Conservation (phyloP, 2,329 filamentous ascomycete species). For the Westerdykella aurantiaca region DNA sequence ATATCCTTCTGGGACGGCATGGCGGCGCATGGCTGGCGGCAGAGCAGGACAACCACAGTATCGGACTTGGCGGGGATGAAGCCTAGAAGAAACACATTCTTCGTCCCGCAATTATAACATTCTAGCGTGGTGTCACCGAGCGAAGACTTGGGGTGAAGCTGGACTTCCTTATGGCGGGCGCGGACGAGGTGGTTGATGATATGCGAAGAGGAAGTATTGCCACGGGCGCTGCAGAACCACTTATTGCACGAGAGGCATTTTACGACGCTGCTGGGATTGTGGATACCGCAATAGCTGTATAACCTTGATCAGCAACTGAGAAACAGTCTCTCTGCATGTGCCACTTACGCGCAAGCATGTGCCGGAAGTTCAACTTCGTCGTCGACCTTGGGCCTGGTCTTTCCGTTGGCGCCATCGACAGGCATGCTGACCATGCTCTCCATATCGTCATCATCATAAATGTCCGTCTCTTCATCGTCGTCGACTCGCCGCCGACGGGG, state of each 20-base stretch:
- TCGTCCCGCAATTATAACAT: constrained; percentile 99
- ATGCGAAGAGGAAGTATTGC: constrained; percentile 93
- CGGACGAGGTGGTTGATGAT: constrained; percentile 98
- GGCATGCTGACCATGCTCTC: constrained; percentile 75
- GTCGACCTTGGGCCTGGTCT: constrained; percentile 50
- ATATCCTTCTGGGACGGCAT: constrained; percentile 97
- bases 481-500: constrained; percentile 60
- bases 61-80: constrained; percentile 99
- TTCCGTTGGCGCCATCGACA: constrained; percentile 66
- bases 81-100: constrained; percentile 94
- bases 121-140: constrained; percentile 94
- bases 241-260: constrained; percentile 95
- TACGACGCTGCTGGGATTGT: constrained; percentile 90
- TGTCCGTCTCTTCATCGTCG: constrained; percentile 78
- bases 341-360: constrained; percentile 82
- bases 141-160: constrained; percentile 86
- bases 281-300: constrained; percentile 86
- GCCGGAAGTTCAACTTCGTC: constrained; percentile 80
- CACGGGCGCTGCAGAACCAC: constrained; percentile 97
- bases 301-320: constrained; percentile 5
- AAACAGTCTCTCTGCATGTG: constrained; percentile 3
- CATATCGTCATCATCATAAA: constrained; percentile 71
- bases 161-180: constrained; percentile 96
- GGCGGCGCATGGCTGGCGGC: constrained; percentile 91
- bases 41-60: constrained; percentile 92